phyloP scores from a whole-genome alignment of 192 early-diverging fungal species.

The Backusella mclennaniae region DNA sequence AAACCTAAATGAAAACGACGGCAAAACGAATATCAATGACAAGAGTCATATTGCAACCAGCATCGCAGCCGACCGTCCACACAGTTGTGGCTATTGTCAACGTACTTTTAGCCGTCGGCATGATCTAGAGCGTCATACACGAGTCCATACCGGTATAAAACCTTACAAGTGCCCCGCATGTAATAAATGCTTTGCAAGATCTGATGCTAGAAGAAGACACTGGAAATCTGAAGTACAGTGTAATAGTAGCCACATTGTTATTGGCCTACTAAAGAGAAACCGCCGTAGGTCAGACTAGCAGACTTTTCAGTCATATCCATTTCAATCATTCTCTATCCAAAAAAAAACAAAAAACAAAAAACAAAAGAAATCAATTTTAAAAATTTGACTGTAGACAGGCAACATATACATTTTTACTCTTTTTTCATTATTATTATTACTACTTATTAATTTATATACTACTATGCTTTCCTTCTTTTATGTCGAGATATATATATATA shows the following conservation, averaged over 20 bases:
- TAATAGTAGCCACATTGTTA: background rate
- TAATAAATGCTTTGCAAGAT: slow-evolving; percentile 8
- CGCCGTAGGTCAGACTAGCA: background rate
- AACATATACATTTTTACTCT: background rate
- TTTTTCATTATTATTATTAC: too few relatives aligned
- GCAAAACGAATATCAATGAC: background rate
- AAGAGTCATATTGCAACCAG: background rate
- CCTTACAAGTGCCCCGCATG: slow-evolving; percentile 20
- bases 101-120: slow-evolving; percentile 17
- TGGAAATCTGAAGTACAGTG: slow-evolving; percentile 16
- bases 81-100: slow-evolving; percentile 10
- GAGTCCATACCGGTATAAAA: slow-evolving; percentile 22
- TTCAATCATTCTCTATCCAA: background rate
- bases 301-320: background rate
- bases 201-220: slow-evolving; percentile 21
- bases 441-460: background rate
- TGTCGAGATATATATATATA: background rate
- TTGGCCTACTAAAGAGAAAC: background rate
- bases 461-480: background rate
- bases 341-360: background rate
- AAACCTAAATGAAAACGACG: background rate
- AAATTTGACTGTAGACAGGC: background rate
- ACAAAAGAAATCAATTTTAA: background rate
- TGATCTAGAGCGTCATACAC: slow-evolving; percentile 24
- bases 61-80: background rate